These are phyloP conservation scores for Yarrowia hollandica DNA, from an alignment of 805 yeast genomes.

Conservation along the genomic window DNA sequence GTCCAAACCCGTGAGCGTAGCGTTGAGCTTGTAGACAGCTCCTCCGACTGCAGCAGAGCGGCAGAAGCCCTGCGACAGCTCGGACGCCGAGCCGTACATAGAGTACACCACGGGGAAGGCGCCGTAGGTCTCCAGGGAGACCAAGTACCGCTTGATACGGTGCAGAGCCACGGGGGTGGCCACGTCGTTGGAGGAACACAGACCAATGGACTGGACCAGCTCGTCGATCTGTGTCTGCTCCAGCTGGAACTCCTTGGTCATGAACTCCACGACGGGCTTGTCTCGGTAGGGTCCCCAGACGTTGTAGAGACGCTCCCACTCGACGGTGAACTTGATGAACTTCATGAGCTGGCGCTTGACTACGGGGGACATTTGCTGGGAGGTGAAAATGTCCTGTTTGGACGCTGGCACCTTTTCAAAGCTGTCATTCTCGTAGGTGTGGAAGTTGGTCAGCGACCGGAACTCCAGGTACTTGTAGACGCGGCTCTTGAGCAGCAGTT, in stretches of 20 bases:
- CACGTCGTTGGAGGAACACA: constrained; percentile 61
- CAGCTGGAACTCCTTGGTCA: constrained; percentile 65
- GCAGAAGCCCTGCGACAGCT: constrained; percentile 93
- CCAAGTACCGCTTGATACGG: constrained; percentile 77
- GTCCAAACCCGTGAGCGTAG: constrained; percentile 59
- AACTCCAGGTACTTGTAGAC: constrained; percentile 91
- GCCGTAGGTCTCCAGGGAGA: constrained; percentile 89
- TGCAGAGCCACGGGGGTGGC: constrained; percentile 73
- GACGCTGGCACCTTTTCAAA: constrained; percentile 84
- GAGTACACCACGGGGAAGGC: constrained; percentile 89
- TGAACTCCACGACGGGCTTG: constrained; percentile 58
- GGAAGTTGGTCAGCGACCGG: constrained; percentile 83
- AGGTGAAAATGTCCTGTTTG: constrained; percentile 91
- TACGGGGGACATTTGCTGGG: constrained; percentile 69
- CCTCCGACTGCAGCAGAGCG: constrained; percentile 98
- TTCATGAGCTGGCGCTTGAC: constrained; percentile 87
- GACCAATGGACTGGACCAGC: constrained; percentile 81
- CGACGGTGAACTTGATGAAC: constrained; percentile 81
- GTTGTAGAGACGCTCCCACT: constrained; percentile 61
- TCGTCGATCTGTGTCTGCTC: constrained; percentile 77
- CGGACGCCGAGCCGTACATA: constrained; percentile 95
- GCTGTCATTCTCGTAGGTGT: constrained; percentile 88
- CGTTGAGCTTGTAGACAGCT: constrained; percentile 82
- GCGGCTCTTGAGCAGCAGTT: constrained; percentile 75
- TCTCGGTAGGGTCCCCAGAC: constrained; percentile 58